These are phyloP conservation scores for Cynara cardunculus DNA, from an alignment of 129 eudicot species.

Conservation along the genomic window DNA sequence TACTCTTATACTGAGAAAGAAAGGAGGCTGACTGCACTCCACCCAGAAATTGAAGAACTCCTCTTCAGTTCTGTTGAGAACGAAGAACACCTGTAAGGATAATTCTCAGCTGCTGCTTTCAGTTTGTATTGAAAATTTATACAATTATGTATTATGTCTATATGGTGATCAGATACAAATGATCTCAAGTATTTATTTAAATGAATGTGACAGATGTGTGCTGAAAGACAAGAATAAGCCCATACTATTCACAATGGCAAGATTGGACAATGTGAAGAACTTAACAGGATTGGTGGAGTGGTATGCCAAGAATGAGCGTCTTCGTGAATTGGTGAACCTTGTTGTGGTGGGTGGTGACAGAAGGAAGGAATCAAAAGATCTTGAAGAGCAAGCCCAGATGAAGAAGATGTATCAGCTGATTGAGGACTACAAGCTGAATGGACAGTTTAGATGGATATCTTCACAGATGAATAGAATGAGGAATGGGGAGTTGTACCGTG, in stretches of 20 bases:
- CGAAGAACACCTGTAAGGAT: slow-evolving; percentile 74
- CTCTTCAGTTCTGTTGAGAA: slow-evolving; percentile 81
- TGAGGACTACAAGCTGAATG: slow-evolving; percentile 35
- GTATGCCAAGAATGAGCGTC: slow-evolving; percentile 35
- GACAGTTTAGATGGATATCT: slow-evolving; percentile 47
- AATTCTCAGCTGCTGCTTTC: not conserved
- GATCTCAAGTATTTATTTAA: not conserved
- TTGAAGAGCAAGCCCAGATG: slow-evolving; percentile 47
- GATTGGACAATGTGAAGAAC: slow-evolving; percentile 45
- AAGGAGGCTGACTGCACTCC: slow-evolving; percentile 67
- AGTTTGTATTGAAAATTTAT: not conserved
- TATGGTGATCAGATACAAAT: not conserved
- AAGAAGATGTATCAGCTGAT: slow-evolving; percentile 44
- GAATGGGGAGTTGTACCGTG: slow-evolving; percentile 47
- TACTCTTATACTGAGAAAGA: slow-evolving; percentile 66
- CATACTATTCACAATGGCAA: slow-evolving; percentile 42
- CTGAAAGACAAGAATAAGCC: slow-evolving; percentile 43
- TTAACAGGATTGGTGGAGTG: slow-evolving; percentile 47
- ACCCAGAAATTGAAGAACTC: slow-evolving; percentile 84
- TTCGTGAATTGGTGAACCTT: slow-evolving; percentile 45
- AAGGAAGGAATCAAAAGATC: slow-evolving; percentile 45
- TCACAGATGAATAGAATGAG: slow-evolving; percentile 46
- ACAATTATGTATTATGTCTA: not conserved
- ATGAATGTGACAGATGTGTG: slow-evolving; percentile 31
- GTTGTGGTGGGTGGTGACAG: slow-evolving; percentile 49